Percentiles rank a stretch among this genome's conserved stretches.
These are phyloP conservation scores for Penicillium verrucosum DNA, from an alignment of 2,329 filamentous ascomycete genomes.

Conservation along the genomic window DNA sequence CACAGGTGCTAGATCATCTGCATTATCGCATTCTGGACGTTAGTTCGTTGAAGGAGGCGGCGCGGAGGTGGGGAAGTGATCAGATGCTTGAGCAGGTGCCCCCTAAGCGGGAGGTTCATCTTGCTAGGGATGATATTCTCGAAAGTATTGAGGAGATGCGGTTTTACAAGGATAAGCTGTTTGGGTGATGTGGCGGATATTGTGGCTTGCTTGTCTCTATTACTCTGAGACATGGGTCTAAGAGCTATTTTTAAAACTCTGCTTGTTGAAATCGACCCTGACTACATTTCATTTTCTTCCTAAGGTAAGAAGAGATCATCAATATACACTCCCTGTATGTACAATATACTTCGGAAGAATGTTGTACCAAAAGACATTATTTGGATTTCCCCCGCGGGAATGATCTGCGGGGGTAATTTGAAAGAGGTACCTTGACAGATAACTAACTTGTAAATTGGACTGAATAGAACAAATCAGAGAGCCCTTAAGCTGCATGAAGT, in stretches of 20 bases:
- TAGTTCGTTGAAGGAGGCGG: constrained; percentile 87
- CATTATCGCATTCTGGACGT: constrained; percentile 92
- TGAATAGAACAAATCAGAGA: not conserved
- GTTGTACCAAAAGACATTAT: not conserved
- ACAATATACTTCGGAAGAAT: not conserved
- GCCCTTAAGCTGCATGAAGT: not conserved
- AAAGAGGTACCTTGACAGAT: not conserved
- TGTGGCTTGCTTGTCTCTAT: not conserved
- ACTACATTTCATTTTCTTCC: not conserved
- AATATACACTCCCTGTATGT: not conserved
- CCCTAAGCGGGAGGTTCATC: constrained; percentile 70
- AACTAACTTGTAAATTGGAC: not conserved
- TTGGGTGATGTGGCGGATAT: constrained; percentile 37
- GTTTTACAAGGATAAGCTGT: constrained; percentile 74
- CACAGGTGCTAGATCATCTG: constrained; percentile 68
- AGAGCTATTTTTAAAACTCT: not conserved
- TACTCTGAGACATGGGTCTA: constrained; percentile 1
- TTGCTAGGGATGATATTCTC: constrained; percentile 83
- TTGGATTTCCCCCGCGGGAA: not conserved
- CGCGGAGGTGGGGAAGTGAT: constrained; percentile 71
- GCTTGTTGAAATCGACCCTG: not conserved
- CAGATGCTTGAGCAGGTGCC: constrained; percentile 62
- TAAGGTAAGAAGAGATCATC: not conserved
- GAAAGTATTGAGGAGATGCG: constrained; percentile 91
- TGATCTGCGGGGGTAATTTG: constrained; percentile 4